A percentile compares a stretch with the other conserved stretches of the same genome.
Evolutionary conservation across 345 rosid genomes (phyloP).

Genomic region (Pelargonium nanum): DNA sequence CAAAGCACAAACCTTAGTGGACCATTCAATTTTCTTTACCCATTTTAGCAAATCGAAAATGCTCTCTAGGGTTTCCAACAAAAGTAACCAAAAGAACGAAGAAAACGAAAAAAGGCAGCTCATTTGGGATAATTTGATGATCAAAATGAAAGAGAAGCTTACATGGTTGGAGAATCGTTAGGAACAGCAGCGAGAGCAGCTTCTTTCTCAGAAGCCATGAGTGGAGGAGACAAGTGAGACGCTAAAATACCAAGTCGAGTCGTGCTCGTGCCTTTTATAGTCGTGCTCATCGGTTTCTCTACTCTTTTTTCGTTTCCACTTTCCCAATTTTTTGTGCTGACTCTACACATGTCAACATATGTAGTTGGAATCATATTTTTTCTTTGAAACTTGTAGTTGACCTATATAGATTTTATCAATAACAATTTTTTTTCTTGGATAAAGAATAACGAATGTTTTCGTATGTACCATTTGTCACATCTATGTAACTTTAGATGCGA

Average conservation of each 20-base stretch:
- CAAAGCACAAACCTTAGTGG: background rate
- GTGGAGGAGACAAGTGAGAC: conserved; percentile 17
- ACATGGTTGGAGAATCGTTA: conserved; percentile 81
- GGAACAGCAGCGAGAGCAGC: conserved; percentile 66
- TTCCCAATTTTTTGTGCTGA: no score
- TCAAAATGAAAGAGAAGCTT: conserved; percentile 4
- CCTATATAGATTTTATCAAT: no score
- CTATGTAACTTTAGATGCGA: no score
- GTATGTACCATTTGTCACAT: no score
- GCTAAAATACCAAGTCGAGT: conserved; percentile 16
- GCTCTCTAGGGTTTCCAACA: background rate
- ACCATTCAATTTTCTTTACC: background rate
- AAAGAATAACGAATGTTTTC: no score
- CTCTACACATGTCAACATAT: no score
- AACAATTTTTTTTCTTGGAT: no score
- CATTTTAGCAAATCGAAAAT: background rate
- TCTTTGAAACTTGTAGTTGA: no score
- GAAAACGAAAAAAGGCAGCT: background rate
- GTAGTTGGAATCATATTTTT: no score
- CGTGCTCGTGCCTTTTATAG: background rate
- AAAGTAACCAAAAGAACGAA: background rate
- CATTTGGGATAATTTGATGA: background rate
- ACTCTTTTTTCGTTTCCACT: no score
- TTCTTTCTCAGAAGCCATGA: conserved; percentile 89
- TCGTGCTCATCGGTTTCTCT: no score